Evolutionary conservation across 345 rosid genomes (phyloP).

Genomic region (Salix koriyanagi): DNA sequence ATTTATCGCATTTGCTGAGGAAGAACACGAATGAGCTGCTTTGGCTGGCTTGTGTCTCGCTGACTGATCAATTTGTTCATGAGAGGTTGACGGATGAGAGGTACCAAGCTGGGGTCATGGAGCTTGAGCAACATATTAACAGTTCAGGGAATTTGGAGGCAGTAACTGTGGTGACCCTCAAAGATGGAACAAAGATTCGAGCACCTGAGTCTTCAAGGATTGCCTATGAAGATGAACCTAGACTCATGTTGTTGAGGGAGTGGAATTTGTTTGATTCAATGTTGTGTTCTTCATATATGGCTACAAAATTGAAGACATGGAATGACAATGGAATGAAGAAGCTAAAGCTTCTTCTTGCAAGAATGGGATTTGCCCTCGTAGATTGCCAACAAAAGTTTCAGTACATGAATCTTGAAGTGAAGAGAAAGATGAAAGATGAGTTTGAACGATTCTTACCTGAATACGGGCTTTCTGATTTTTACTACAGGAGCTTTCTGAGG

Average conservation of each 20-base stretch:
- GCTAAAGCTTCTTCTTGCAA: constrained; percentile 88
- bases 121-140: constrained; percentile 90
- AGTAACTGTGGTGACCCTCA: constrained; percentile 69
- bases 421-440: constrained; percentile 82
- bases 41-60: constrained; percentile 91
- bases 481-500: constrained; percentile 75
- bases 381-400: constrained; percentile 97
- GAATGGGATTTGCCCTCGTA: constrained; percentile 91
- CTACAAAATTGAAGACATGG: constrained; percentile 89
- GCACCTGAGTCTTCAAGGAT: constrained; percentile 87
- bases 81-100: constrained; percentile 93
- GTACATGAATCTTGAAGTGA: constrained; percentile 86
- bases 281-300: constrained; percentile 86
- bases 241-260: constrained; percentile 83
- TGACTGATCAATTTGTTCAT: constrained; percentile 92
- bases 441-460: constrained; percentile 83
- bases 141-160: constrained; percentile 77
- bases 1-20: constrained; percentile 66
- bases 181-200: constrained; percentile 83
- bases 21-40: constrained; percentile 90
- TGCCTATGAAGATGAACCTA: constrained; percentile 86
- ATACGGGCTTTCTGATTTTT: constrained; percentile 81
- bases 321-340: constrained; percentile 93
- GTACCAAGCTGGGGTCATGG: constrained; percentile 94
- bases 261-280: constrained; percentile 96